Base-by-base conservation (phyloP, 2,329 filamentous ascomycete species). In the Penicillium sp. region DNA sequence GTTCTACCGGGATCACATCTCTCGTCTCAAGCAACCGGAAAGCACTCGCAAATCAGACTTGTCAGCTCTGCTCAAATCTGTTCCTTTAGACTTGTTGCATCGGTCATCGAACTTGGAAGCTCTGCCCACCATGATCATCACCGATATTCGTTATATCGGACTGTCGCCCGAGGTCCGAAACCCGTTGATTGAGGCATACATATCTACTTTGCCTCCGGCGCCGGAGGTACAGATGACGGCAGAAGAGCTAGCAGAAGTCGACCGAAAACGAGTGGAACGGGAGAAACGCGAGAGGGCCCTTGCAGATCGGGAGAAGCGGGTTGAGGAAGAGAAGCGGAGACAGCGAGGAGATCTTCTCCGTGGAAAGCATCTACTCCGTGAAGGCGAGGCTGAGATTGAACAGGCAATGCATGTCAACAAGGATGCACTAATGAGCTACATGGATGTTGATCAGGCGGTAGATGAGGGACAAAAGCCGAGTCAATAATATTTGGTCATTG, bases 1-100 rank as follows among this genome's bases (percentile, higher is more conserved):
- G 57, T 68, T 72, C 57, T 80, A 80, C 58, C 72, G 78, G 5
- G 78, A 80, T 18, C 70, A 78, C 52, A 74, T 79, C 23, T 67
- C 71, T 21, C 72, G 75, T 39, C 59, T 80, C 47, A 80, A 80
- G 57, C 65, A 73, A n/a, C 67, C 75, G 8, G 77, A 79, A 53
- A 72, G 69, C 55, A 76, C 69, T 6, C 66, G 76, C 50, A 77
- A 77, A 59, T 77, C 77, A 21, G 78, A 79, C 31, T 65, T 80
- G 12, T 75, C 75, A 9, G 56, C 68, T 9, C 62, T 80, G 35
- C 67, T 80, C 9, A 79, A 78, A 55, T 76, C 75, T 5, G 65
- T 69, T 16, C 73, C 76, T 13, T 50, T 76, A 34, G 69, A 73
- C 46, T 60, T 65, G 16, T 58, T 79, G 18, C 75, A 79, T 51